These are phyloP conservation scores for Colletotrichum truncatum DNA, from an alignment of 2,329 filamentous ascomycete genomes.

Conservation along the genomic window DNA sequence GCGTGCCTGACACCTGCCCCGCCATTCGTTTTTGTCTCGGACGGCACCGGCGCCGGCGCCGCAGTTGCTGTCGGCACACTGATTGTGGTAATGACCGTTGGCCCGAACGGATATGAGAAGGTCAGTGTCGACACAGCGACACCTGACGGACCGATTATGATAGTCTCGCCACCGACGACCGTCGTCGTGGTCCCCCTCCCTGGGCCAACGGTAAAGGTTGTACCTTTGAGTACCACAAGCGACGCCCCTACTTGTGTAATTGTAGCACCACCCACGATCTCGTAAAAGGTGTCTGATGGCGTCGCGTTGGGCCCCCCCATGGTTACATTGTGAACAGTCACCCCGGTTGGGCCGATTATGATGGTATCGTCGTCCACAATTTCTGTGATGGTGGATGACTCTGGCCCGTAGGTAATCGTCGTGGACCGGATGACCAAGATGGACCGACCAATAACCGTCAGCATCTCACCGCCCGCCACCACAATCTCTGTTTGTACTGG, in stretches of 20 bases:
- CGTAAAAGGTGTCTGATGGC: conserved; percentile 48
- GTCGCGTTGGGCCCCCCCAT: conserved; percentile 52
- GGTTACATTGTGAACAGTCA: conserved; percentile 50
- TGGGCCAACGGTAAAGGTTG: conserved; percentile 61
- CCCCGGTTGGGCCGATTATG: conserved; percentile 56
- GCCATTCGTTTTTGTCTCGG: conserved; percentile 14
- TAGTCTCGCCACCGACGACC: conserved; percentile 57
- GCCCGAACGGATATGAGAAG: conserved; percentile 54
- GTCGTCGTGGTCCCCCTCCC: conserved; percentile 51
- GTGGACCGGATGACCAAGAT: conserved; percentile 51
- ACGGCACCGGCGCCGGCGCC: conserved; percentile 27
- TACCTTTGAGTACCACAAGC: conserved; percentile 57
- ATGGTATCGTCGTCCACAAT: conserved; percentile 61
- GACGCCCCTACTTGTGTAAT: conserved; percentile 59
- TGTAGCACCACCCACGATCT: conserved; percentile 62
- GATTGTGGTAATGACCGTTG: conserved; percentile 53
- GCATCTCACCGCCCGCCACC: conserved; percentile 57
- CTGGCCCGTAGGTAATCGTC: conserved; percentile 55
- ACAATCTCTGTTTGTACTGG: conserved; percentile 52
- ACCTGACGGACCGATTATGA: conserved; percentile 62
- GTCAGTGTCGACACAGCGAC: conserved; percentile 56
- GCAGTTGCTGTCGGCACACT: conserved; percentile 39
- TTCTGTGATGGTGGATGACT: conserved; percentile 42
- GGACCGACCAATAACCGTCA: conserved; percentile 53
- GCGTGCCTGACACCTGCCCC: conserved; percentile 1